phyloP scores from a whole-genome alignment of 1,284 basidiomycete species.

The Ustilago esculenta region DNA sequence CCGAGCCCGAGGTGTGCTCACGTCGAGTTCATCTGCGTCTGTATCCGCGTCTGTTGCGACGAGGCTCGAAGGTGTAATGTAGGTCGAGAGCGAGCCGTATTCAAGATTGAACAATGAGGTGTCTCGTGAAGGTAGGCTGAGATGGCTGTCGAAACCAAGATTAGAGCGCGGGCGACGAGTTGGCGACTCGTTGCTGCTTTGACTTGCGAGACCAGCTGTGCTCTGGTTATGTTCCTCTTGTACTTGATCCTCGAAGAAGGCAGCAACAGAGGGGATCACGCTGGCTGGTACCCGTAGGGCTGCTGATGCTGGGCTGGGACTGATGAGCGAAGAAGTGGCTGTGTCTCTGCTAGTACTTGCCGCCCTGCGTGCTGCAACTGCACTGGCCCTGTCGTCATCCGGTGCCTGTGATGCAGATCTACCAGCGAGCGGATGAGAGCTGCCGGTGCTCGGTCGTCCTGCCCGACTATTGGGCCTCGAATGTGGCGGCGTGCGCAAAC shows the following conservation, averaged over 20 bases:
- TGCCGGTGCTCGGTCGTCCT: constrained; percentile 13
- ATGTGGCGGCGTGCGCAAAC: constrained; percentile 31
- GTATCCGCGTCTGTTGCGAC: neutral
- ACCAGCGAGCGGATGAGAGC: constrained; percentile 12
- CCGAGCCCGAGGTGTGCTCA: constrained; percentile 43
- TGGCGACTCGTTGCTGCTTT: constrained; percentile 7
- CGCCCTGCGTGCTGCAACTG: neutral
- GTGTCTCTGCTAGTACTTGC: constrained; percentile 4
- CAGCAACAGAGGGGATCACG: constrained; percentile 18
- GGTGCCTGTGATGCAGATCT: constrained; percentile 15
- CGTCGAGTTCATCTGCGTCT: constrained; percentile 33
- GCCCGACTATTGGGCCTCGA: constrained; percentile 36
- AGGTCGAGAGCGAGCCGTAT: neutral
- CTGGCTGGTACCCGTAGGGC: constrained; percentile 1
- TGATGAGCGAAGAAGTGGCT: constrained; percentile 9
- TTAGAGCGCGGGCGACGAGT: constrained; percentile 21
- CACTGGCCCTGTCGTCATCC: constrained; percentile 3
- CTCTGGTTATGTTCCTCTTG: neutral
- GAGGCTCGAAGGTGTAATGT: neutral
- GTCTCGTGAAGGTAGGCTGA: neutral
- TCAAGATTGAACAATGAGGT: neutral
- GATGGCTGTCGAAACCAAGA: neutral
- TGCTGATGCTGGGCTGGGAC: constrained; percentile 16
- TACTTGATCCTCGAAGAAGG: constrained; percentile 33
- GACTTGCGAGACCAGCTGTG: neutral